phyloP scores from a whole-genome alignment of 768 basidiomycete species.

The Pleurotus sapidus region DNA sequence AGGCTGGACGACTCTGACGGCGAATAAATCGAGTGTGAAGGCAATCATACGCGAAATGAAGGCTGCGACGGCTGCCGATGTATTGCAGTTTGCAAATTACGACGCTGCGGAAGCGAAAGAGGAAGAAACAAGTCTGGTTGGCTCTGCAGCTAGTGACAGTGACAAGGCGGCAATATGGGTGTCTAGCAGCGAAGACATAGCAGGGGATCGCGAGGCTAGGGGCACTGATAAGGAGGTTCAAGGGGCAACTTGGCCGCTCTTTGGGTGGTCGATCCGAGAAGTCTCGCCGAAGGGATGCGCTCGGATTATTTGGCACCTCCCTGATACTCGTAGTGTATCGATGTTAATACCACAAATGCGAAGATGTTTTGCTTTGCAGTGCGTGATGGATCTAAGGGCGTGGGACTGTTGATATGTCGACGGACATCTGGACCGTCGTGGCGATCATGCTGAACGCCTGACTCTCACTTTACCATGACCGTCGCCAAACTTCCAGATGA shows the following conservation, averaged over 20 bases:
- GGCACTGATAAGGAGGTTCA: background rate
- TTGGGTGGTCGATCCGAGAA: conserved; percentile 80
- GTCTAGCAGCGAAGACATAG: conserved; percentile 15
- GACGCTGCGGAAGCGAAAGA: background rate
- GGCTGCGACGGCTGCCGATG: conserved; percentile 28
- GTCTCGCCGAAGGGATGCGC: conserved; percentile 61
- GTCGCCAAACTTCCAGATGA: too few relatives aligned
- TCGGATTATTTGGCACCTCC: conserved; percentile 1
- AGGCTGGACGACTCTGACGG: conserved; percentile 87
- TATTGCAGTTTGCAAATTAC: conserved; percentile 23
- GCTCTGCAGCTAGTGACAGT: conserved; percentile 11
- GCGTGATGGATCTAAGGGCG: too few relatives aligned
- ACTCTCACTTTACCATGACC: too few relatives aligned
- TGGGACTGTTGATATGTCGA: too few relatives aligned
- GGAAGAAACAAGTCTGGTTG: background rate
- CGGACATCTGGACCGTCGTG: too few relatives aligned
- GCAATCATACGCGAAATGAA: conserved; percentile 71
- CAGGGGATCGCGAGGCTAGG: conserved; percentile 4
- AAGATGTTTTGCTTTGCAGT: too few relatives aligned
- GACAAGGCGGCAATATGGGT: conserved; percentile 20
- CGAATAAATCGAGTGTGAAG: conserved; percentile 76
- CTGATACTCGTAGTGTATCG: background rate
- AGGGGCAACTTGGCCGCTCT: conserved; percentile 37
- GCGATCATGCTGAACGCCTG: too few relatives aligned
- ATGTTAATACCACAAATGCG: too few relatives aligned